These are phyloP conservation scores for Lentinula sp. DNA, from an alignment of 768 basidiomycete genomes.

Conservation along the genomic window DNA sequence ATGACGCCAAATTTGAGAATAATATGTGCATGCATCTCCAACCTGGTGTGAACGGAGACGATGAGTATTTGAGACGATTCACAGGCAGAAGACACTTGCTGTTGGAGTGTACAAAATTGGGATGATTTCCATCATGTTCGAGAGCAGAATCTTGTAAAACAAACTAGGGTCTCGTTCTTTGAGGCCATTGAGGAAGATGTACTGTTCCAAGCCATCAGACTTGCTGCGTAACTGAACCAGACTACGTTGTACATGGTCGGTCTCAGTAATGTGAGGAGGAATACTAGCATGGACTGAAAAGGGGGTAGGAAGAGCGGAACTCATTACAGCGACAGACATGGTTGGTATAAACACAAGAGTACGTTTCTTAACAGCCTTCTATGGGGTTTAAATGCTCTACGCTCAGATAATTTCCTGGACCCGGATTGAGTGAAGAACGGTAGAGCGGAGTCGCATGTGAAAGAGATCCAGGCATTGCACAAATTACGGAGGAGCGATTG, in stretches of 20 bases:
- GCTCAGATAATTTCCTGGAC: not conserved
- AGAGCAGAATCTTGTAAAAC: constrained; percentile 59
- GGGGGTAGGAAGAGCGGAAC: constrained; percentile 19
- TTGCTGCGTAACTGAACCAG: constrained; percentile 56
- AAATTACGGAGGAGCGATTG: constrained; percentile 1
- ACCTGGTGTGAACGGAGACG: constrained; percentile 28
- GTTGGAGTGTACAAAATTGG: constrained; percentile 77
- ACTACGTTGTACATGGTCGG: constrained; percentile 51
- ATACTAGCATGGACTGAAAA: constrained; percentile 16
- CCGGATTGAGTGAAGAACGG: not conserved
- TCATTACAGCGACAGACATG: constrained; percentile 5
- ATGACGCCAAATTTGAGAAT: constrained; percentile 61
- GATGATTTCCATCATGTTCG: constrained; percentile 58
- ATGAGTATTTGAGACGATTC: not conserved
- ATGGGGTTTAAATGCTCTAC: not conserved
- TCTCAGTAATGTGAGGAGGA: constrained; percentile 43
- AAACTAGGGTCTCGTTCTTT: constrained; percentile 56
- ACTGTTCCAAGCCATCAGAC: constrained; percentile 51
- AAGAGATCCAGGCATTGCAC: not conserved
- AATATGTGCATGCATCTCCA: constrained; percentile 68
- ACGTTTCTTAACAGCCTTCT: not conserved
- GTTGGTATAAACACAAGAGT: not conserved
- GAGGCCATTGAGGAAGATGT: constrained; percentile 63
- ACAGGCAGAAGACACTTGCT: constrained; percentile 24
- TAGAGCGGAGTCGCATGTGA: constrained; percentile 2